Percentiles rank a stretch among this genome's conserved stretches.
Conservation (phyloP, 2,329 filamentous ascomycete genomes). For the Talaromyces rugulosus region DNA sequence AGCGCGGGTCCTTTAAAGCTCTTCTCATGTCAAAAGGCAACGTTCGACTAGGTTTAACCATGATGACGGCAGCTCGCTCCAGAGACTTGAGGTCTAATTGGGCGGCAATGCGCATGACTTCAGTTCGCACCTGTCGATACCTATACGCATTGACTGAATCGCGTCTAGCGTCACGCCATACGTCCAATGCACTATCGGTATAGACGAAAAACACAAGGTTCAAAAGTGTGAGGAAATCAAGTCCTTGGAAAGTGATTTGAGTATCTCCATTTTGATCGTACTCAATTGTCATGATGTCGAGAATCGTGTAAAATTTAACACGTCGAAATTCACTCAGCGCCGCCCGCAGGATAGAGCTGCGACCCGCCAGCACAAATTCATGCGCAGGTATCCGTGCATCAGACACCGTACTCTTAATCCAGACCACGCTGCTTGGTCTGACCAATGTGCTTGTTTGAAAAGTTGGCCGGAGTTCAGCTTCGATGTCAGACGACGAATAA, state of each 20-base stretch:
- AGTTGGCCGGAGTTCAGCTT: constrained; percentile 34
- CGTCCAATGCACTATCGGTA: constrained; percentile 72
- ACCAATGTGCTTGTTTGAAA: constrained; percentile 20
- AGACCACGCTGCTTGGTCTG: constrained; percentile 29
- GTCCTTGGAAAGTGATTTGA: constrained; percentile 61
- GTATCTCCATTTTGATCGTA: constrained; percentile 48
- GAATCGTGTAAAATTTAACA: constrained; percentile 51
- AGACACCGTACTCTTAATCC: constrained; percentile 55
- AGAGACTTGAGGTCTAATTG: constrained; percentile 66
- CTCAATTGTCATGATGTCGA: constrained; percentile 58
- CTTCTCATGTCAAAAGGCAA: constrained; percentile 66
- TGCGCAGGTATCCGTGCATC: constrained; percentile 75
- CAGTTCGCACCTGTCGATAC: constrained; percentile 74
- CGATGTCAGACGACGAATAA: constrained; percentile 43
- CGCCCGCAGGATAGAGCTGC: constrained; percentile 65
- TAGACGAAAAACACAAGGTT: constrained; percentile 79
- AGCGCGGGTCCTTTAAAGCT: constrained; percentile 64
- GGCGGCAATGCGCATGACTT: constrained; percentile 81
- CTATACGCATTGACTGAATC: constrained; percentile 62
- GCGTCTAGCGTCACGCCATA: constrained; percentile 75
- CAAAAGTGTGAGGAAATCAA: constrained; percentile 74
- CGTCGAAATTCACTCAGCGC: constrained; percentile 57
- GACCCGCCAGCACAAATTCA: constrained; percentile 70
- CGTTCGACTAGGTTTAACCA: constrained; percentile 60
- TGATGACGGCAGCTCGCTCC: constrained; percentile 72